phyloP scores from a whole-genome alignment of 257 asterid genomes.

The Parsonsia alboflavescens region DNA sequence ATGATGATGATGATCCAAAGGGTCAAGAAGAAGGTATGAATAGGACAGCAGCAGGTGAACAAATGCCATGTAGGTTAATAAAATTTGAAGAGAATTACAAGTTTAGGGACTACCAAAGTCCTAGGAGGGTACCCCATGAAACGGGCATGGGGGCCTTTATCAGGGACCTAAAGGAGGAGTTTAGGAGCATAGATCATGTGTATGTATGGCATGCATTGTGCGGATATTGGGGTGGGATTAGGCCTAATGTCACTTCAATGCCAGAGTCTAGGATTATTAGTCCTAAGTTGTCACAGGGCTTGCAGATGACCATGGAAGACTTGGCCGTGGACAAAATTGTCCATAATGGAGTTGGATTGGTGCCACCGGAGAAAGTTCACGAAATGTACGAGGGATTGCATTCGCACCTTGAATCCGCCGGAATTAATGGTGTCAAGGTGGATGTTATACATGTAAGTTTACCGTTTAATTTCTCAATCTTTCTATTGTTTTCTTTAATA shows the following conservation, averaged over 20 bases:
- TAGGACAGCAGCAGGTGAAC: constrained; percentile 36
- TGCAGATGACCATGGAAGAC: constrained; percentile 37
- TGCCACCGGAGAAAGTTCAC: constrained; percentile 24
- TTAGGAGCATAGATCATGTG: constrained; percentile 23
- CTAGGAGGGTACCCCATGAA: constrained; percentile 1
- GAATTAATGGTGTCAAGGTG: constrained; percentile 39
- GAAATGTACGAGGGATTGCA: constrained; percentile 30
- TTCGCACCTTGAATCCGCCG: constrained; percentile 19
- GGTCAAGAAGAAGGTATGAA: constrained; percentile 24
- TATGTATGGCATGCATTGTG: constrained; percentile 40
- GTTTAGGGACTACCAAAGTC: constrained; percentile 25
- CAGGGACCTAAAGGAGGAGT: constrained; percentile 25
- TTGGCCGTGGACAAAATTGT: constrained; percentile 37
- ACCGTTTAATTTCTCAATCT: not conserved
- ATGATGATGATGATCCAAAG: constrained; percentile 18
- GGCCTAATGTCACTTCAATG: constrained; percentile 22
- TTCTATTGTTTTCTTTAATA: not conserved
- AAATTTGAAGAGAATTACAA: constrained; percentile 31
- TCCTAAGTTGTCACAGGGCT: constrained; percentile 31
- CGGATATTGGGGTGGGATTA: constrained; percentile 34
- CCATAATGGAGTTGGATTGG: constrained; percentile 30
- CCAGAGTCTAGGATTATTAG: constrained; percentile 21
- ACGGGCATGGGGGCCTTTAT: constrained; percentile 31
- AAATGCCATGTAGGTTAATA: constrained; percentile 39
- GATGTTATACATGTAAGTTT: constrained; percentile 36